phyloP scores from a whole-genome alignment of 352 stramenopile species.

The Thalassiosira ordinaria region DNA sequence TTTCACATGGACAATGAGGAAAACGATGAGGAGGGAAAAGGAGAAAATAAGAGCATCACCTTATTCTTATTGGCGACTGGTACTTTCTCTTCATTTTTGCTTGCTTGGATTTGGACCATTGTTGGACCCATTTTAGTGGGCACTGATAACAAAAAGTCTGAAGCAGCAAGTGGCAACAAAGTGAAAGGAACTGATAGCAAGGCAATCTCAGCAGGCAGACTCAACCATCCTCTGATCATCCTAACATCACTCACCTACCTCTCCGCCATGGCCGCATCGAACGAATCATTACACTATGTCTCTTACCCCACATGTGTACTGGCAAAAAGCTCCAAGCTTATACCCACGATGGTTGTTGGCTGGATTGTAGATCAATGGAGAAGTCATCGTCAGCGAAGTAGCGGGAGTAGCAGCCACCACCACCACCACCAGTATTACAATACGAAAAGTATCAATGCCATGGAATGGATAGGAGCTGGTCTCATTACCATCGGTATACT shows the following conservation, averaged over 20 bases:
- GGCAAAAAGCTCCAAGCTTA: conserved; percentile 83
- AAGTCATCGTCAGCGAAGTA: background rate
- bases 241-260: conserved; percentile 71
- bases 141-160: too few species aligned
- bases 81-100: conserved; percentile 56
- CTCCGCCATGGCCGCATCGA: conserved; percentile 75
- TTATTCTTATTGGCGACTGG: conserved; percentile 56
- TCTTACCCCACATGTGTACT: conserved; percentile 83
- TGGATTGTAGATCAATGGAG: conserved; percentile 45
- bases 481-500: conserved; percentile 79
- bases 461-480: conserved; percentile 76
- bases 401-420: background rate
- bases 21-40: background rate
- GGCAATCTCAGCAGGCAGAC: background rate
- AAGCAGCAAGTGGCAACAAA: too few species aligned
- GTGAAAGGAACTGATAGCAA: conserved; percentile 3
- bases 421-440: background rate
- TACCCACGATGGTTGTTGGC: conserved; percentile 81
- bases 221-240: conserved; percentile 68
- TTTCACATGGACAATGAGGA: conserved; percentile 40
- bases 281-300: conserved; percentile 79
- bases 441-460: conserved; percentile 29
- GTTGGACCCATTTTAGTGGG: conserved; percentile 30
- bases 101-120: conserved; percentile 41
- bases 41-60: conserved; percentile 43